A percentile compares a stretch with the other conserved stretches of the same genome.
These are phyloP conservation scores for Aspergillus bertholletiae DNA, from an alignment of 495 filamentous ascomycete species.

Conservation along the genomic window DNA sequence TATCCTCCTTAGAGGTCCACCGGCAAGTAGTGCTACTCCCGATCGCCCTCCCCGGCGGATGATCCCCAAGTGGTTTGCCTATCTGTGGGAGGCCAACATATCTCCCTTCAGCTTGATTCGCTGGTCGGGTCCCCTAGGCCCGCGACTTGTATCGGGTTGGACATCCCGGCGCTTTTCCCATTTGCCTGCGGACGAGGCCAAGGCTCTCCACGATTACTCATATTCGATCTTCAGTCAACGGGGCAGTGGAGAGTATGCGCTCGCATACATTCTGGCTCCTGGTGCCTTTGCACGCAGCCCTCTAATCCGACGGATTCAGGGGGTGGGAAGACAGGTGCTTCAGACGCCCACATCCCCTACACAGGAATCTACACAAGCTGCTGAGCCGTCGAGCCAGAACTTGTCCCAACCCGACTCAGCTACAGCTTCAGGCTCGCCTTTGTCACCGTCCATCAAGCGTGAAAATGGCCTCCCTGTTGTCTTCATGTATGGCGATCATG, in stretches of 20 bases:
- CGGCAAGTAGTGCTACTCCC: slow-evolving; percentile 30
- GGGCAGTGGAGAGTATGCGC: slow-evolving; percentile 92
- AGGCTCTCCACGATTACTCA: slow-evolving; percentile 84
- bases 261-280: slow-evolving; percentile 88
- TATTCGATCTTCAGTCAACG: slow-evolving; percentile 92
- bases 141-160: slow-evolving; percentile 91
- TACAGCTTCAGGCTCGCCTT: slow-evolving; percentile 6
- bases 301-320: slow-evolving; percentile 78
- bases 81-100: slow-evolving; percentile 95
- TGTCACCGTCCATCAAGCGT: slow-evolving; percentile 25
- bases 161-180: slow-evolving; percentile 88
- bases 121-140: slow-evolving; percentile 86
- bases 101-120: slow-evolving; percentile 90
- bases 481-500: slow-evolving; percentile 92
- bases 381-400: neutral
- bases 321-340: slow-evolving; percentile 70
- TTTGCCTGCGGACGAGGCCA: slow-evolving; percentile 73
- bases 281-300: slow-evolving; percentile 90
- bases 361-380: slow-evolving; percentile 9
- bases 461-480: slow-evolving; percentile 82
- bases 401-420: slow-evolving; percentile 4
- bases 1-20: slow-evolving; percentile 53
- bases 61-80: slow-evolving; percentile 78
- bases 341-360: slow-evolving; percentile 18
- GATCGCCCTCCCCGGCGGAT: slow-evolving; percentile 53